Evolutionary conservation across 257 asterid species (phyloP).

Genomic region (Fraxinus anomala): DNA sequence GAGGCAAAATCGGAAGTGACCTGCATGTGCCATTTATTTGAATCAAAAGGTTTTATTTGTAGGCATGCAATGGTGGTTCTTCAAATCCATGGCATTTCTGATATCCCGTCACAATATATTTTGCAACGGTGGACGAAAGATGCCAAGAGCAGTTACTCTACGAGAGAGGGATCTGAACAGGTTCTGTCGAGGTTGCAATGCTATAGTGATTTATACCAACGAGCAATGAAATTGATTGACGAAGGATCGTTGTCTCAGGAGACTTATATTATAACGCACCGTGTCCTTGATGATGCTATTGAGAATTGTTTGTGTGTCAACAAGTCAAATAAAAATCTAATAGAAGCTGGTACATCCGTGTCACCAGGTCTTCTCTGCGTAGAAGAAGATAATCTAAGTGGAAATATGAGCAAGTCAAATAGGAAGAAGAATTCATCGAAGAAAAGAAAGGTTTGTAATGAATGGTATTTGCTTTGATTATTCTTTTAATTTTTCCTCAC

Average conservation of each 20-base stretch:
- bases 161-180: conserved; percentile 66
- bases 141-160: conserved; percentile 57
- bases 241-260: conserved; percentile 95
- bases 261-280: conserved; percentile 58
- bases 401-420: conserved; percentile 75
- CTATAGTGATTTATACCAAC: conserved; percentile 72
- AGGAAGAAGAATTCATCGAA: conserved; percentile 74
- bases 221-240: conserved; percentile 78
- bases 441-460: conserved; percentile 80
- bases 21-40: conserved; percentile 83
- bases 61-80: conserved; percentile 92
- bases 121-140: conserved; percentile 94
- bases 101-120: conserved; percentile 73
- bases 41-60: conserved; percentile 82
- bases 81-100: conserved; percentile 75
- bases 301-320: conserved; percentile 70
- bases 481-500: neutral
- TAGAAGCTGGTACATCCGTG: conserved; percentile 71
- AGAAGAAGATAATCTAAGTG: conserved; percentile 78
- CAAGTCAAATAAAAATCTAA: conserved; percentile 62
- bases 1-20: conserved; percentile 74
- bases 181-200: conserved; percentile 78
- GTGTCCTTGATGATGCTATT: conserved; percentile 79
- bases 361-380: conserved; percentile 70
- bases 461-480: conserved; percentile 5